Conservation (phyloP, 257 asterid genomes). For the Ligustrum vulgare region DNA sequence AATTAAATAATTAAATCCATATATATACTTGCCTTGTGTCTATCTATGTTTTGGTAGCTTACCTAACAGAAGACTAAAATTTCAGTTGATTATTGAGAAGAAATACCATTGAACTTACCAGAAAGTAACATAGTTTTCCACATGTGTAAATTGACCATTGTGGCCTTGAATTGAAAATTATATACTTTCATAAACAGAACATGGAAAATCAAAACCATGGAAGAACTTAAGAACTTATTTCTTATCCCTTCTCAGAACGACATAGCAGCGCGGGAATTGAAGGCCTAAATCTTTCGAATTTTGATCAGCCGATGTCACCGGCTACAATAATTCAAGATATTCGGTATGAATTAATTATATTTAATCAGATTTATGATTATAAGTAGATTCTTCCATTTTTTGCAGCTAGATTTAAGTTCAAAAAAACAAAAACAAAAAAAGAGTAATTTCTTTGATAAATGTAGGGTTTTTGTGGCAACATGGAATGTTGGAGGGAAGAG, state of each 20-base stretch:
- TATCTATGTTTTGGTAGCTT: constrained; percentile 51
- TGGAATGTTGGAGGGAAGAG: constrained; percentile 97
- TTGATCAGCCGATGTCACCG: constrained; percentile 53
- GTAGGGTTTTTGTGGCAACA: constrained; percentile 82
- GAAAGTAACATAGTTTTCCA: no score
- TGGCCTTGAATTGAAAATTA: constrained; percentile 12
- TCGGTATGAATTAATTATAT: constrained; percentile 41
- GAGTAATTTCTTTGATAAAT: neutral
- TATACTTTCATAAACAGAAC: constrained; percentile 6
- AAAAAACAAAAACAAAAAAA: neutral
- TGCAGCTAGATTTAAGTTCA: neutral
- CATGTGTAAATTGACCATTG: constrained; percentile 1
- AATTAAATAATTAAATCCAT: constrained; percentile 4
- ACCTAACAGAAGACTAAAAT: constrained; percentile 65
- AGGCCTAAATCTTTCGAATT: constrained; percentile 54
- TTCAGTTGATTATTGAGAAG: constrained; percentile 23
- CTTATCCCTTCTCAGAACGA: constrained; percentile 58
- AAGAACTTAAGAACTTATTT: constrained; percentile 19
- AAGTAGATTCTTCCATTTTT: neutral
- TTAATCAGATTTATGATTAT: neutral
- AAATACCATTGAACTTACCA: constrained; percentile 17
- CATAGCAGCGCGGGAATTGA: constrained; percentile 49
- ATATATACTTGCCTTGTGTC: constrained; percentile 19
- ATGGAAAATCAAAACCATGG: constrained; percentile 10
- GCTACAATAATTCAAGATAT: constrained; percentile 50